Base-by-base conservation (phyloP, 2,329 filamentous ascomycete species). In the Dichotomopilus funicola region DNA sequence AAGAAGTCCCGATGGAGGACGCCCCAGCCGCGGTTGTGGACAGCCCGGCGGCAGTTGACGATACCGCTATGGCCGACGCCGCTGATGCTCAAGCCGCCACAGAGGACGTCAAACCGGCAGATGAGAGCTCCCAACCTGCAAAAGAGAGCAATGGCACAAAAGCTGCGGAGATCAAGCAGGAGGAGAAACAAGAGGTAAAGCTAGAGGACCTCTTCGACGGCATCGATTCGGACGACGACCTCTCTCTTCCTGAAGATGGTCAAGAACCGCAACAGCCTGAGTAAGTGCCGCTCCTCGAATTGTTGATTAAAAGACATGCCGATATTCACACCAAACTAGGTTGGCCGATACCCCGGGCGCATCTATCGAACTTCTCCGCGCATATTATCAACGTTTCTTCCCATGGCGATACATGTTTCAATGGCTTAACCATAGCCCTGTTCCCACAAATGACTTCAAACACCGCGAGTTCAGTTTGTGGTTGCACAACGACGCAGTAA, bases 381-480 rank as follows among this genome's bases (percentile, higher is more conserved):
- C 87, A 61, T 99, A 96, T 75, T 99, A 99, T 70, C 89, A 95
- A 68, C 89, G 94, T 48, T 78, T 99, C 40, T 97, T 97, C 65
- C 94, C 94, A 4, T 99, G 95, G 78, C 85, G 91, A 57, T 87
- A 89, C 59, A 83, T 97, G 19, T 99, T 96, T 73, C 91, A 96
- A 71, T 99, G 94, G 94, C 82, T 99, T 48, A 99, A 97, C 68
- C 94, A 97, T 72, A 89, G 89, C 53, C 87, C 90, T 6, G 85
- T 85, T 6, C 91, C 94, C 0, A 87, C 87, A 4, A 86, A 85
- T 62, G 91, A 97, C 72, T 97, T 97, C 73, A 85, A 79, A 34
- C 89, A 97, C 70, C 87, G 94, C 67, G 94, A 99, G 71, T 97
- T 99, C 69, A 91, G 94, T 13, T 92, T 97, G 68, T 96, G 91